Conservation (phyloP, 495 filamentous ascomycete species). For the Evansstolkia leycettana region DNA sequence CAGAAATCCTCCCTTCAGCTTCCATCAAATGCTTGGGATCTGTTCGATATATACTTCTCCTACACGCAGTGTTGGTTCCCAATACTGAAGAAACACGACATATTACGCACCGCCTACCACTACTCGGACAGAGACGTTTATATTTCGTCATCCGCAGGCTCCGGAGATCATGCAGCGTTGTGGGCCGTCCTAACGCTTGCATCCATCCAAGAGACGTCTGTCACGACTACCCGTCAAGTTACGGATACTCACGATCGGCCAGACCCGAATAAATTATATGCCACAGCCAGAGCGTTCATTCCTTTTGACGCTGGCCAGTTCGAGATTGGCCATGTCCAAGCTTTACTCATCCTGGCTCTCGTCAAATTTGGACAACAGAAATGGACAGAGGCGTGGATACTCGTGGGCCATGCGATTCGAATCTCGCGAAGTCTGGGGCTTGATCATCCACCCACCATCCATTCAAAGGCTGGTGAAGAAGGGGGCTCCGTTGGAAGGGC, state of each 20-base stretch:
- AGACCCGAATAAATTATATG: slow-evolving; percentile 32
- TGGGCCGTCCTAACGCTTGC: slow-evolving; percentile 48
- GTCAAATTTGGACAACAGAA: slow-evolving; percentile 44
- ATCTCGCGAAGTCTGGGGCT: slow-evolving; percentile 36
- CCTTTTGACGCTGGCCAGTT: slow-evolving; percentile 40
- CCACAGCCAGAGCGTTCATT: slow-evolving; percentile 41
- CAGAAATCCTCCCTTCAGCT: slow-evolving; percentile 16
- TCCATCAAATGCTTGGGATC: slow-evolving; percentile 37
- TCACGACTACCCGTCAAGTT: slow-evolving; percentile 19
- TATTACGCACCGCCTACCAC: slow-evolving; percentile 38
- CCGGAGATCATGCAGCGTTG: slow-evolving; percentile 48
- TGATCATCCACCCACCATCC: slow-evolving; percentile 9
- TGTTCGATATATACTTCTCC: slow-evolving; percentile 62
- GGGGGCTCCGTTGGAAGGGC: slow-evolving; percentile 17
- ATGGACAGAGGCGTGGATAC: slow-evolving; percentile 42
- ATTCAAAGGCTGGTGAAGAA: slow-evolving; percentile 8
- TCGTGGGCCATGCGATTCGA: slow-evolving; percentile 49
- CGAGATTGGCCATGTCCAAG: slow-evolving; percentile 49
- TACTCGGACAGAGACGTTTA: slow-evolving; percentile 28
- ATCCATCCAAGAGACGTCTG: slow-evolving; percentile 34
- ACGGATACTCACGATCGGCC: slow-evolving; percentile 8
- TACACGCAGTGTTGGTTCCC: slow-evolving; percentile 67
- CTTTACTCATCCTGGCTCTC: slow-evolving; percentile 47
- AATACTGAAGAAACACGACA: slow-evolving; percentile 56
- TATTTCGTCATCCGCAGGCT: slow-evolving; percentile 17